Percentiles rank a stretch among this genome's conserved stretches.
These are phyloP conservation scores for Carallia brachiata DNA, from an alignment of 345 rosid genomes.

Conservation along the genomic window DNA sequence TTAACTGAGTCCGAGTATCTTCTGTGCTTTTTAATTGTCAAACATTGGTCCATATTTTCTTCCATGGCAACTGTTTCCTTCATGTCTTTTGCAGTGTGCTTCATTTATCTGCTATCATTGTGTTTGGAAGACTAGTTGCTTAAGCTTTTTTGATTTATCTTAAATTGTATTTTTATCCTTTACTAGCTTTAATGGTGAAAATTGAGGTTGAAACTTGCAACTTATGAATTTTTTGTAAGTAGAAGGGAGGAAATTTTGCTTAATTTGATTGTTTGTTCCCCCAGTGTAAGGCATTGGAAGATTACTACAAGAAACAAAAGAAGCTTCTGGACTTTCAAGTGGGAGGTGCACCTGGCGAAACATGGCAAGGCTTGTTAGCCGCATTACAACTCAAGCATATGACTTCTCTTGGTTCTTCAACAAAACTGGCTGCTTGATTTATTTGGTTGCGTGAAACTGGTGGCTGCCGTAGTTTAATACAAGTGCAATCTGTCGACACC, in stretches of 20 bases:
- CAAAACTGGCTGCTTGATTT: conserved; percentile 25
- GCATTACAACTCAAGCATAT: conserved; percentile 51
- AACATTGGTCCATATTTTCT: not conserved
- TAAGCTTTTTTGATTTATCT: not conserved
- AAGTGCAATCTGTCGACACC: not conserved
- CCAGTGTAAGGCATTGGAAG: conserved; percentile 77
- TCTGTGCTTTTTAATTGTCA: not conserved
- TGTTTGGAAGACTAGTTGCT: not conserved
- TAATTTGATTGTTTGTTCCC: conserved; percentile 14
- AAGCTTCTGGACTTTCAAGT: conserved; percentile 76
- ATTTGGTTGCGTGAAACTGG: not conserved
- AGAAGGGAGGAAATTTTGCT: not conserved
- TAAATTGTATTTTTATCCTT: not conserved
- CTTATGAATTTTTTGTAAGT: no score
- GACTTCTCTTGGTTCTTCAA: not conserved
- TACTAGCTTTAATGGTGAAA: not conserved
- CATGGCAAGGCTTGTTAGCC: conserved; percentile 84
- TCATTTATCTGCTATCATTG: not conserved
- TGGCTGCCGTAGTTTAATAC: not conserved
- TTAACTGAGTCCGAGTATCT: not conserved
- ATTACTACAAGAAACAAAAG: conserved; percentile 68
- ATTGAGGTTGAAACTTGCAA: not conserved
- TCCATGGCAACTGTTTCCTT: not conserved
- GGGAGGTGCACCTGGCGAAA: conserved; percentile 56
- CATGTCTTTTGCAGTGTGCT: not conserved